These are phyloP conservation scores for Draba incana DNA, from an alignment of 345 rosid species.

Conservation along the genomic window DNA sequence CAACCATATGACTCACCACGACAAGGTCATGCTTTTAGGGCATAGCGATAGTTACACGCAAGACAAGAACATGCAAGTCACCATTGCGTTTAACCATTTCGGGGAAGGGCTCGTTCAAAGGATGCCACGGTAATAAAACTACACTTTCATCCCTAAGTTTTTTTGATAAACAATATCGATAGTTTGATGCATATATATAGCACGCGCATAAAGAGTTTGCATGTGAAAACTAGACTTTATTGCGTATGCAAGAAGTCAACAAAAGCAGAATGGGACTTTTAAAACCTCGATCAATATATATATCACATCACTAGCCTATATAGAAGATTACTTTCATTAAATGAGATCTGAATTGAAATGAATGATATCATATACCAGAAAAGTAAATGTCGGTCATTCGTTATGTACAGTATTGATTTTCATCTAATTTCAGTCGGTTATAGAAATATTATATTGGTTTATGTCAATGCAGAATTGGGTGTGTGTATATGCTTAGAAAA, in stretches of 20 bases:
- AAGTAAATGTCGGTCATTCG: slow-evolving; percentile 2
- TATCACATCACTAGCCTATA: slow-evolving; percentile 4
- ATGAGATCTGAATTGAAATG: neutral
- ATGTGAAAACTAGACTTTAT: slow-evolving; percentile 33
- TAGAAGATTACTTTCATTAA: neutral
- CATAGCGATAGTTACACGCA: slow-evolving; percentile 65
- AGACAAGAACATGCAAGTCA: slow-evolving; percentile 78
- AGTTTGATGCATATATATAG: slow-evolving; percentile 2
- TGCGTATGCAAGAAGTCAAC: slow-evolving; percentile 28
- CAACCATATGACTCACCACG: slow-evolving; percentile 80
- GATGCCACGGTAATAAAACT: slow-evolving; percentile 63
- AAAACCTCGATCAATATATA: slow-evolving; percentile 5
- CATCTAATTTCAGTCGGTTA: neutral
- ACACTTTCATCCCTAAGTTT: no score
- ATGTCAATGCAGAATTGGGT: neutral
- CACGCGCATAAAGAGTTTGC: slow-evolving; percentile 29
- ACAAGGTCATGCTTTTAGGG: slow-evolving; percentile 83
- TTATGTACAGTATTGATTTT: neutral
- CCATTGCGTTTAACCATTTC: slow-evolving; percentile 83
- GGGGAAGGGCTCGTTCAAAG: slow-evolving; percentile 89
- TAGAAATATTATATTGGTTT: neutral
- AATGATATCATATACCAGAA: neutral
- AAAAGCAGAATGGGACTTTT: slow-evolving; percentile 29
- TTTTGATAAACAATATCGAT: neutral
- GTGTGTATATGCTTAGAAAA: neutral